Conservation (phyloP, 108 stramenopile species). For the Pseudonitzschia multiseries region DNA sequence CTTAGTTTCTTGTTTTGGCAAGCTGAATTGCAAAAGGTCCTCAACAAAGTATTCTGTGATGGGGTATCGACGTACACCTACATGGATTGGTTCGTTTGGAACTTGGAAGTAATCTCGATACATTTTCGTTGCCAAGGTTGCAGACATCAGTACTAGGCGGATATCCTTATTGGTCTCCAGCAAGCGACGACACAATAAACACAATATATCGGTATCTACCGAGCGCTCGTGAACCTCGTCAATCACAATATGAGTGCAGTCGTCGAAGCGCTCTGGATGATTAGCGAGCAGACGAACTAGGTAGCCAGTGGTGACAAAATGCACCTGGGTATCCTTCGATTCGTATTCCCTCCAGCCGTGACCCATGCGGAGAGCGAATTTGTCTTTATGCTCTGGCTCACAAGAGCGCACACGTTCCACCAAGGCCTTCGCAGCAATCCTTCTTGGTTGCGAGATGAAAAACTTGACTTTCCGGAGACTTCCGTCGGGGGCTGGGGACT, state of each 20-base stretch:
- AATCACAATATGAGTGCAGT: slow-evolving; percentile 77
- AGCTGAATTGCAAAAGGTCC: slow-evolving; percentile 51
- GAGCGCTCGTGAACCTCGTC: slow-evolving; percentile 90
- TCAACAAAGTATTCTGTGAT: slow-evolving; percentile 83
- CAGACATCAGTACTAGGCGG: slow-evolving; percentile 90
- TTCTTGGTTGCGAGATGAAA: slow-evolving; percentile 86
- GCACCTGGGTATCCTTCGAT: slow-evolving; percentile 61
- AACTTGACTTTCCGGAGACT: slow-evolving; percentile 61
- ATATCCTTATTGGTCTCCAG: slow-evolving; percentile 65
- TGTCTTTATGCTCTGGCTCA: slow-evolving; percentile 54
- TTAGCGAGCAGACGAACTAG: slow-evolving; percentile 84
- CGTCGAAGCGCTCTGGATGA: slow-evolving; percentile 72
- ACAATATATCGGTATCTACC: slow-evolving; percentile 85
- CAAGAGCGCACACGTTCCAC: slow-evolving; percentile 69
- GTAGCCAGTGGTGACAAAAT: slow-evolving; percentile 92
- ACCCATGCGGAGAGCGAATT: slow-evolving; percentile 87
- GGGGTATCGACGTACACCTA: slow-evolving; percentile 75
- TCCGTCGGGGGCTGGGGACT: slow-evolving; percentile 61
- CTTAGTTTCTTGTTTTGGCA: slow-evolving; percentile 41
- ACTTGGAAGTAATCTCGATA: slow-evolving; percentile 84
- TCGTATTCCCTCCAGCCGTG: slow-evolving; percentile 86
- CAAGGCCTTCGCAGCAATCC: slow-evolving; percentile 86
- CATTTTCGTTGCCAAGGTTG: slow-evolving; percentile 82
- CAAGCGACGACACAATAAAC: slow-evolving; percentile 77
- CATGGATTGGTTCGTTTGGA: slow-evolving; percentile 64